Evolutionary conservation across 805 yeast species (phyloP).

Genomic region (Zygotorulaspora chibaensis): DNA sequence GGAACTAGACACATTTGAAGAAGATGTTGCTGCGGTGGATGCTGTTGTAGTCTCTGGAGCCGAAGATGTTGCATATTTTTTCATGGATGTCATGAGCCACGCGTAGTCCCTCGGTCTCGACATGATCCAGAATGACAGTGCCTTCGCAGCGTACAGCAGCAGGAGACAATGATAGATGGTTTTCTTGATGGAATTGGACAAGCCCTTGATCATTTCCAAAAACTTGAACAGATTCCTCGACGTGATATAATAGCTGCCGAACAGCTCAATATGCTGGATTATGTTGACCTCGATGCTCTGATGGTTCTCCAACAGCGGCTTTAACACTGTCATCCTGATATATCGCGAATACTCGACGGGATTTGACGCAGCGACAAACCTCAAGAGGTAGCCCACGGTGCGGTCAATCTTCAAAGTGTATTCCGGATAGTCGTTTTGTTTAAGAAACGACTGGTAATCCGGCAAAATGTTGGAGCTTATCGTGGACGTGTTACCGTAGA

Average conservation of each 20-base stretch:
- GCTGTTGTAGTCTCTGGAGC: background rate
- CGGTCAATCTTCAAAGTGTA: constrained; percentile 18
- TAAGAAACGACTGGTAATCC: constrained; percentile 17
- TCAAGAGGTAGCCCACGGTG: constrained; percentile 33
- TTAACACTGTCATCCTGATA: constrained; percentile 17
- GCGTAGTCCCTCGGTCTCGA: constrained; percentile 46
- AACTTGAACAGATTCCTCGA: constrained; percentile 36
- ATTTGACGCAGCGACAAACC: constrained; percentile 50
- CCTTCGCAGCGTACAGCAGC: constrained; percentile 43
- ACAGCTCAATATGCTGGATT: constrained; percentile 40
- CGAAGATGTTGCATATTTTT: background rate
- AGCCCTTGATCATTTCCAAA: constrained; percentile 38
- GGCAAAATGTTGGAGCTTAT: constrained; percentile 18
- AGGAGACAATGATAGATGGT: constrained; percentile 45
- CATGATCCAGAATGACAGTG: constrained; percentile 47
- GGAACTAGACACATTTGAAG: background rate
- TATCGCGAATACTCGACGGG: constrained; percentile 40
- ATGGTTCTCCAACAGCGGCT: constrained; percentile 33
- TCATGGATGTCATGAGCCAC: constrained; percentile 14
- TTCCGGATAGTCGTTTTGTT: constrained; percentile 10
- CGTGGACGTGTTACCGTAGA: constrained; percentile 10
- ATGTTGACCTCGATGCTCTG: constrained; percentile 35
- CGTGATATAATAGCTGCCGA: constrained; percentile 42
- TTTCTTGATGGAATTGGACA: constrained; percentile 39
- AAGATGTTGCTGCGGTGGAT: background rate